Evolutionary conservation across 306 rosid species (phyloP).

Genomic region (Leucaena leucocephala): DNA sequence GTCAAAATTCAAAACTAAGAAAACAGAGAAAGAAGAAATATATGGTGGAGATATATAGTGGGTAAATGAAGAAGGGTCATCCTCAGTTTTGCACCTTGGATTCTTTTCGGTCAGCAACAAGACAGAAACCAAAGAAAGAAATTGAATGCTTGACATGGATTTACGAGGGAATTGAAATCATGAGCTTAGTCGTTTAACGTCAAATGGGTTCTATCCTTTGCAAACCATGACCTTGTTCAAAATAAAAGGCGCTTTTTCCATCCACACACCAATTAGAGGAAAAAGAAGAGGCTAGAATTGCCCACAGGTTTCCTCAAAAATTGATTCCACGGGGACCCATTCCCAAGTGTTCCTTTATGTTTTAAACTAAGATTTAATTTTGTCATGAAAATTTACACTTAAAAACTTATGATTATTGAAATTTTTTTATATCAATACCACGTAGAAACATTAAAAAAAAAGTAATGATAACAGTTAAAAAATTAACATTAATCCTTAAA

Average conservation of each 20-base stretch:
- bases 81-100: not conserved
- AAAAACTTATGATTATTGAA: too few relatives aligned
- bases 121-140: not conserved
- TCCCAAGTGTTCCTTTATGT: not conserved
- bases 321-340: not conserved
- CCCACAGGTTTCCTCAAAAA: conserved; percentile 17
- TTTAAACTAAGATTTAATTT: not conserved
- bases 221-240: not conserved
- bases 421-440: too few relatives aligned
- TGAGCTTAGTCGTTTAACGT: not conserved
- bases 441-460: too few relatives aligned
- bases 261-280: not conserved
- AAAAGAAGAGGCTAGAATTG: not conserved
- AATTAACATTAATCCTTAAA: too few relatives aligned
- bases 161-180: not conserved
- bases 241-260: conserved; percentile 13
- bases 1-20: too few relatives aligned
- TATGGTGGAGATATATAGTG: not conserved
- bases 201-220: not conserved
- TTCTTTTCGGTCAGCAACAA: not conserved
- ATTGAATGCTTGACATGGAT: not conserved
- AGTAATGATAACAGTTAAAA: too few relatives aligned
- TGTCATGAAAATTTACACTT: too few relatives aligned
- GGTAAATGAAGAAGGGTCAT: not conserved
- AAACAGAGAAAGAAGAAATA: too few relatives aligned